Evolutionary conservation across 1,284 basidiomycete genomes (phyloP).

Genomic region (Apiotrichum gamsii): DNA sequence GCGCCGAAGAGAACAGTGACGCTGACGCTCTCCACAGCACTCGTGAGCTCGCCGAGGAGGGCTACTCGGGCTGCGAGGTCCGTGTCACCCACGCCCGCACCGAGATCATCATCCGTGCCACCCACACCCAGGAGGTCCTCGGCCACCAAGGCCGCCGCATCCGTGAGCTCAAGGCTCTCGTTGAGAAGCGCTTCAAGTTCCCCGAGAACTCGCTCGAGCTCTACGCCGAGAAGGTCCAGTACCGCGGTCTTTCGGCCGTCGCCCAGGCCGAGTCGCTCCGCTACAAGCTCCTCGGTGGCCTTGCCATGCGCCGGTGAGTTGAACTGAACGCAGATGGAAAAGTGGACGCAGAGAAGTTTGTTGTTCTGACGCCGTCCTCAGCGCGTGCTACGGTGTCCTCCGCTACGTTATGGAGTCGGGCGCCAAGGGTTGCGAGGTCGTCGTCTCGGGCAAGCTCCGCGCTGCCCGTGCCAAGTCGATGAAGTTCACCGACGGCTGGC

Average conservation of each 20-base stretch:
- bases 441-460: conserved; percentile 98
- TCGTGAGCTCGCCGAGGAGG: conserved; percentile 97
- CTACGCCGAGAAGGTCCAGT: conserved; percentile 99
- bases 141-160: conserved; percentile 99
- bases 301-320: conserved; percentile 89
- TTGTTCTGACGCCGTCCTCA: conserved; percentile 43
- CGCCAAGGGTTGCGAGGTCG: conserved; percentile 99
- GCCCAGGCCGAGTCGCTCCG: conserved; percentile 98
- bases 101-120: conserved; percentile 99
- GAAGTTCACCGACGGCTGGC: conserved; percentile 99
- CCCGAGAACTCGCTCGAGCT: conserved; percentile 97
- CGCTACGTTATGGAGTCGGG: conserved; percentile 99
- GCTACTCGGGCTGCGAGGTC: conserved; percentile 99
- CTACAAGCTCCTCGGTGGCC: conserved; percentile 99
- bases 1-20: background rate
- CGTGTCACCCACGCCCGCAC: conserved; percentile 99
- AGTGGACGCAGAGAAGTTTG: background rate
- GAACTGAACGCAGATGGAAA: background rate
- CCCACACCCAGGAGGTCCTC: conserved; percentile 99
- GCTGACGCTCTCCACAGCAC: conserved; percentile 52
- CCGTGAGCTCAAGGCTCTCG: conserved; percentile 95
- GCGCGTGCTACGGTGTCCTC: conserved; percentile 99
- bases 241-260: conserved; percentile 96
- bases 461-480: conserved; percentile 99
- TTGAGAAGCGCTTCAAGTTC: conserved; percentile 99